phyloP scores from a whole-genome alignment of 495 filamentous ascomycete genomes.

The Tricharina praecox region DNA sequence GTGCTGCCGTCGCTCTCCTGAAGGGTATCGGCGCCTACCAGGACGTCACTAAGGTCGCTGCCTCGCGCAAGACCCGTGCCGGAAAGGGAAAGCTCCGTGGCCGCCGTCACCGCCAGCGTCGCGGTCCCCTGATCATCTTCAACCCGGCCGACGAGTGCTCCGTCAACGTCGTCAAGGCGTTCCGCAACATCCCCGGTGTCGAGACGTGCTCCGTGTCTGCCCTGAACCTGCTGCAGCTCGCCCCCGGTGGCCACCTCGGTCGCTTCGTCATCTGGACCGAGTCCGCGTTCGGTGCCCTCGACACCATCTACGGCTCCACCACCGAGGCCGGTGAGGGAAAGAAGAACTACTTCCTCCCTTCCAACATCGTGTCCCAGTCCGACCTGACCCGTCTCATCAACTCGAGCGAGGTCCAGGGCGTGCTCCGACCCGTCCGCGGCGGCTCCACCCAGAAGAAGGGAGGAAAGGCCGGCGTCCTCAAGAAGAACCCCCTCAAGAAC shows the following conservation, averaged over 20 bases:
- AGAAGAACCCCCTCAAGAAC: conserved; percentile 99
- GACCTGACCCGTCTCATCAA: conserved; percentile 95
- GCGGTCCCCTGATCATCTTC: conserved; percentile 92
- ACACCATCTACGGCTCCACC: conserved; percentile 86
- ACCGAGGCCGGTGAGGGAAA: conserved; percentile 71
- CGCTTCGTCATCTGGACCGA: conserved; percentile 99
- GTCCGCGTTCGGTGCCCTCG: conserved; percentile 84
- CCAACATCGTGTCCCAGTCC: conserved; percentile 71
- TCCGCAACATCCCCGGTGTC: conserved; percentile 96
- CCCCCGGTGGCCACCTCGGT: conserved; percentile 92
- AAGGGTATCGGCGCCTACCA: conserved; percentile 75
- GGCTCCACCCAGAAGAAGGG: conserved; percentile 74
- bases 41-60: conserved; percentile 85
- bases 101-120: conserved; percentile 90
- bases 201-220: conserved; percentile 90
- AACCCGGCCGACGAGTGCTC: conserved; percentile 70
- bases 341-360: conserved; percentile 94
- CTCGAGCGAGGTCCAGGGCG: conserved; percentile 91
- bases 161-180: conserved; percentile 74
- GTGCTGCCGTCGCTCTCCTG: conserved; percentile 68
- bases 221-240: conserved; percentile 96
- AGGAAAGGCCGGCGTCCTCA: conserved; percentile 53
- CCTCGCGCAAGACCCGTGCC: conserved; percentile 81
- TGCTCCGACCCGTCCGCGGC: conserved; percentile 76
- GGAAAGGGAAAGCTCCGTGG: conserved; percentile 95